Percentiles rank a stretch among this genome's conserved stretches.
phyloP scores from a whole-genome alignment of 2,329 filamentous ascomycete genomes.

The Clarireedia paspali region DNA sequence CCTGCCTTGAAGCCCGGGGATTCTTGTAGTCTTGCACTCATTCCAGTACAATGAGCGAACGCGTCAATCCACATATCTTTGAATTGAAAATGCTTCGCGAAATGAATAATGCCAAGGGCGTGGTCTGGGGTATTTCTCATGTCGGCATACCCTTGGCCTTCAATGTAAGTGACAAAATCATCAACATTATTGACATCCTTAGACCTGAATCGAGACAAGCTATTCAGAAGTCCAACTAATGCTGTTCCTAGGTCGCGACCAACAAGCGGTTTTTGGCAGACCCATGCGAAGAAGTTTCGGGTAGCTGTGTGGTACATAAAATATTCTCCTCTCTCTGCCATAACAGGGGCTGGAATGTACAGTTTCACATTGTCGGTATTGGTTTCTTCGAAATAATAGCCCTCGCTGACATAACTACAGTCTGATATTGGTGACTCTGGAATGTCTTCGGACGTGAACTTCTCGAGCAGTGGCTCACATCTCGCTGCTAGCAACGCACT shows the following conservation, averaged over 20 bases:
- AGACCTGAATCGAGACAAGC: slow-evolving; percentile 54
- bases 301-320: slow-evolving; percentile 60
- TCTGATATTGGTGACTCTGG: slow-evolving; percentile 12
- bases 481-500: slow-evolving; percentile 46
- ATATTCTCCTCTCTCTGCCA: slow-evolving; percentile 43
- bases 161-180: slow-evolving; percentile 58
- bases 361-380: slow-evolving; percentile 40
- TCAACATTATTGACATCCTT: slow-evolving; percentile 46
- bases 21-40: slow-evolving; percentile 53
- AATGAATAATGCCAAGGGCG: slow-evolving; percentile 57
- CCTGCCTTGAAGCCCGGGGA: slow-evolving; percentile 55
- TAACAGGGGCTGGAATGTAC: slow-evolving; percentile 59
- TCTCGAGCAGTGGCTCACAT: slow-evolving; percentile 53
- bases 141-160: slow-evolving; percentile 61
- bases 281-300: slow-evolving; percentile 69
- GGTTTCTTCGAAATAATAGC: slow-evolving; percentile 15
- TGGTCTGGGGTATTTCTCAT: slow-evolving; percentile 60
- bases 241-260: slow-evolving; percentile 58
- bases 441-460: slow-evolving; percentile 33
- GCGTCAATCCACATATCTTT: slow-evolving; percentile 63
- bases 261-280: slow-evolving; percentile 58
- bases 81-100: slow-evolving; percentile 59
- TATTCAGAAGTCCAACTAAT: slow-evolving; percentile 56
- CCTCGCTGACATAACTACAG: slow-evolving; percentile 2
- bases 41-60: slow-evolving; percentile 72